Percentiles rank a stretch among this genome's conserved stretches.
These are phyloP conservation scores for Thozetella sp. DNA, from an alignment of 495 filamentous ascomycete species.

Conservation along the genomic window DNA sequence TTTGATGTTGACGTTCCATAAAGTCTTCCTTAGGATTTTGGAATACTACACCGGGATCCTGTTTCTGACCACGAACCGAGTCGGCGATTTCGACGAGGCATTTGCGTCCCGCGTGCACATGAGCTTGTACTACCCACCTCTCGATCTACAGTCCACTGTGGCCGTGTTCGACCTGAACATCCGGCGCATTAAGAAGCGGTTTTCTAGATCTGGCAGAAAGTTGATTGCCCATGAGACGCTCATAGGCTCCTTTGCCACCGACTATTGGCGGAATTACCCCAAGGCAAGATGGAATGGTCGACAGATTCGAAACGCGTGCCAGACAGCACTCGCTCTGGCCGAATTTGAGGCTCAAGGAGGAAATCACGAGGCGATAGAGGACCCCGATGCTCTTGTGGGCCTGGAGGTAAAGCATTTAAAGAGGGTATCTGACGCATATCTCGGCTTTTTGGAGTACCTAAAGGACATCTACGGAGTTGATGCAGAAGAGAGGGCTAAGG, in stretches of 20 bases:
- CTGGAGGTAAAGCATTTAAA: not conserved
- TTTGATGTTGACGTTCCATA: not conserved
- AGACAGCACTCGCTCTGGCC: not conserved
- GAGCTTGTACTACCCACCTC: not conserved
- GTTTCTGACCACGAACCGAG: not conserved
- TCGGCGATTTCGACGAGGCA: slow-evolving; percentile 1
- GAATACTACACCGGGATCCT: slow-evolving; percentile 1
- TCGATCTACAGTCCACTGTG: not conserved
- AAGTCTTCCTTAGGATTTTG: not conserved
- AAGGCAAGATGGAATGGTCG: not conserved
- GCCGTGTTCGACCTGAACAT: not conserved
- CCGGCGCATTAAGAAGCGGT: not conserved
- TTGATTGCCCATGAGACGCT: not conserved
- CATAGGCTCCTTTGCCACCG: not conserved
- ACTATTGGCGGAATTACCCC: not conserved
- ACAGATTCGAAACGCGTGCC: not conserved
- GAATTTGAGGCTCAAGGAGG: not conserved
- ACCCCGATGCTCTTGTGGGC: not conserved
- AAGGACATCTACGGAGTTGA: not conserved
- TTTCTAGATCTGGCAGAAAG: not conserved
- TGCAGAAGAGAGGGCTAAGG: not conserved
- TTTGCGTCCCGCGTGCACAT: not conserved
- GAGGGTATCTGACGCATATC: not conserved
- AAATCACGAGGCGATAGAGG: not conserved
- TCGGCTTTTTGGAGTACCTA: not conserved